phyloP scores from a whole-genome alignment of 805 yeast species.

The Metschnikowia aberdeeniae region DNA sequence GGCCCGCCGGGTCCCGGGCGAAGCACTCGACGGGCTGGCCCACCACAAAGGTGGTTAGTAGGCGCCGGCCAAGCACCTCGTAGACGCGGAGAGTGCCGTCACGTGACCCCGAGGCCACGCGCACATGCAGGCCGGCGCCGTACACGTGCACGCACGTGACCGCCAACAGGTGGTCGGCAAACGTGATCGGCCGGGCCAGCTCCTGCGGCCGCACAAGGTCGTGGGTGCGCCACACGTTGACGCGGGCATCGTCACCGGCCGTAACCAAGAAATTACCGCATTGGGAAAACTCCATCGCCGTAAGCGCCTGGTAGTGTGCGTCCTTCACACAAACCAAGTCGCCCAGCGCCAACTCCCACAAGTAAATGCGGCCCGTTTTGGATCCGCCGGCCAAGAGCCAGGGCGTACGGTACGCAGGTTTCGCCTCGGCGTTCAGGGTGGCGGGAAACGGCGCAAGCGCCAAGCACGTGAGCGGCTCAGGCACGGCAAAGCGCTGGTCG shows the following conservation, averaged over 20 bases:
- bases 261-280: slow-evolving; percentile 66
- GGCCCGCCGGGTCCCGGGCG: slow-evolving; percentile 71
- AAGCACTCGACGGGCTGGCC: slow-evolving; percentile 54
- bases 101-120: slow-evolving; percentile 62
- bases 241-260: slow-evolving; percentile 79
- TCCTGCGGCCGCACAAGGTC: slow-evolving; percentile 49
- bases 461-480: slow-evolving; percentile 68
- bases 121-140: slow-evolving; percentile 58
- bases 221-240: slow-evolving; percentile 64
- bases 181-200: slow-evolving; percentile 50
- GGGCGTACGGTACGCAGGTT: slow-evolving; percentile 47
- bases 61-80: slow-evolving; percentile 42
- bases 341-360: slow-evolving; percentile 87
- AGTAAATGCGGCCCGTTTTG: slow-evolving; percentile 65
- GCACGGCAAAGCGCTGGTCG: slow-evolving; percentile 78
- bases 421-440: slow-evolving; percentile 12
- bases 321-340: slow-evolving; percentile 65
- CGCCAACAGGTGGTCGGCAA: slow-evolving; percentile 60
- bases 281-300: slow-evolving; percentile 51
- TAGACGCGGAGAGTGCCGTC: slow-evolving; percentile 77
- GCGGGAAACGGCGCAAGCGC: slow-evolving; percentile 39
- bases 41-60: slow-evolving; percentile 70
- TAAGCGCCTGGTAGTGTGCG: slow-evolving; percentile 78
- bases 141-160: slow-evolving; percentile 45
- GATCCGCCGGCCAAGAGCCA: slow-evolving; percentile 75